A percentile compares a stretch with the other conserved stretches of the same genome.
Evolutionary conservation across 139 green algal genomes (phyloP).

Genomic region (Chlorella sorokiniana): DNA sequence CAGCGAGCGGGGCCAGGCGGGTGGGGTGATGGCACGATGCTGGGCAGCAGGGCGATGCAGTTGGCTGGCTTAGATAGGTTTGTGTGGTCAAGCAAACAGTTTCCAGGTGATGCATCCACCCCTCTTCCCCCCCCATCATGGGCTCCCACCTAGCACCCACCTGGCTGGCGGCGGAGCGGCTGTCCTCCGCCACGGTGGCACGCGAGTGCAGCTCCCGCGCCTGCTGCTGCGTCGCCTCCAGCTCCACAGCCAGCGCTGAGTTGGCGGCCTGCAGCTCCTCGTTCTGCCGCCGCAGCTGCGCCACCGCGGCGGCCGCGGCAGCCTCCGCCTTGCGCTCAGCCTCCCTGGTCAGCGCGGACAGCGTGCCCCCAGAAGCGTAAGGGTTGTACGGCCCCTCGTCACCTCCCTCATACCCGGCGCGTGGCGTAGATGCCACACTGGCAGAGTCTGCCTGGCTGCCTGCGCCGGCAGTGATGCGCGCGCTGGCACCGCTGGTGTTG

Average conservation of each 20-base stretch:
- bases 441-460: background rate
- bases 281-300: background rate
- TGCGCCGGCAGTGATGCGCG: background rate
- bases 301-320: background rate
- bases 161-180: constrained; percentile 19
- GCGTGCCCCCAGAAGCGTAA: background rate
- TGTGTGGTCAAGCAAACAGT: background rate
- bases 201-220: constrained; percentile 14
- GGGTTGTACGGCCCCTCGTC: background rate
- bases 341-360: background rate
- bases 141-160: too few relatives aligned
- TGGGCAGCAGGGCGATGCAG: background rate
- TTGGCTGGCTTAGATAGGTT: background rate
- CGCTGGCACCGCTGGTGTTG: background rate
- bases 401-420: background rate
- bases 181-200: constrained; percentile 23
- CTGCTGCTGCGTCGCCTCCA: background rate
- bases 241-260: background rate
- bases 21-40: background rate
- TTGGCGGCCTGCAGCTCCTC: background rate
- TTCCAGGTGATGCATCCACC: background rate
- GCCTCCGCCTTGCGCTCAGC: background rate
- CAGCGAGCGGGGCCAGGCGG: background rate
- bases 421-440: background rate
- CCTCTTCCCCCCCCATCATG: background rate